These are phyloP conservation scores for Articulospora tetracladia DNA, from an alignment of 495 filamentous ascomycete genomes.

Conservation along the genomic window DNA sequence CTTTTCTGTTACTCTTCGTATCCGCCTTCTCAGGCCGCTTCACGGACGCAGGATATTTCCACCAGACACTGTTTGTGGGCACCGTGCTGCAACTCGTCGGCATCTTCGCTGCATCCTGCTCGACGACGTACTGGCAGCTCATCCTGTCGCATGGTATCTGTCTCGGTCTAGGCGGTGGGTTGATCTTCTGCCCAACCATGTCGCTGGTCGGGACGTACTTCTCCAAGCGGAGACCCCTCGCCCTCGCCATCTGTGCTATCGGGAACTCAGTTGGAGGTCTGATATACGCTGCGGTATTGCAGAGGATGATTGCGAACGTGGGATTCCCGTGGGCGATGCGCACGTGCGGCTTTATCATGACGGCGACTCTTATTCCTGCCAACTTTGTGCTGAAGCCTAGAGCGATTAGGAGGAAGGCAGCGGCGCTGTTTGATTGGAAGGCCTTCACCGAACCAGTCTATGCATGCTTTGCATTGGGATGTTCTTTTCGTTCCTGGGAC, in stretches of 20 bases:
- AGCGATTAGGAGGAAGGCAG: conserved; percentile 34
- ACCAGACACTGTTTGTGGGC: conserved; percentile 47
- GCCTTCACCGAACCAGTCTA: conserved; percentile 66
- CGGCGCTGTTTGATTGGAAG: conserved; percentile 58
- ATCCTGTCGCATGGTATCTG: conserved; percentile 77
- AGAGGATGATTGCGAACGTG: conserved; percentile 59
- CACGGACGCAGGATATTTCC: conserved; percentile 59
- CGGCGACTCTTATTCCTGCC: conserved; percentile 26
- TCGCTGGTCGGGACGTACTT: conserved; percentile 75
- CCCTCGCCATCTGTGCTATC: conserved; percentile 60
- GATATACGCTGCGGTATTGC: conserved; percentile 67
- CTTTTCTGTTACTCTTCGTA: conserved; percentile 46
- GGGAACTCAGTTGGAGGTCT: conserved; percentile 74
- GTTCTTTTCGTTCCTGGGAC: conserved; percentile 28
- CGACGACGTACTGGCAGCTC: conserved; percentile 68
- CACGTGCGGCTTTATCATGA: conserved; percentile 59
- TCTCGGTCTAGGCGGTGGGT: conserved; percentile 66
- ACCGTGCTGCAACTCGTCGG: conserved; percentile 50
- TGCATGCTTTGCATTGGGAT: conserved; percentile 58
- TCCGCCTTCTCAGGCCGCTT: conserved; percentile 49
- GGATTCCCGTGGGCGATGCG: conserved; percentile 78
- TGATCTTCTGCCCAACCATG: conserved; percentile 65
- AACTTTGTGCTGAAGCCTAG: conserved; percentile 59
- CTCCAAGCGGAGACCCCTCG: conserved; percentile 57
- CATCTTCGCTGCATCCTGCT: conserved; percentile 63